Base-by-base conservation (phyloP, 1,139 yeast genomes). In the Suhomyces choctaworum region DNA sequence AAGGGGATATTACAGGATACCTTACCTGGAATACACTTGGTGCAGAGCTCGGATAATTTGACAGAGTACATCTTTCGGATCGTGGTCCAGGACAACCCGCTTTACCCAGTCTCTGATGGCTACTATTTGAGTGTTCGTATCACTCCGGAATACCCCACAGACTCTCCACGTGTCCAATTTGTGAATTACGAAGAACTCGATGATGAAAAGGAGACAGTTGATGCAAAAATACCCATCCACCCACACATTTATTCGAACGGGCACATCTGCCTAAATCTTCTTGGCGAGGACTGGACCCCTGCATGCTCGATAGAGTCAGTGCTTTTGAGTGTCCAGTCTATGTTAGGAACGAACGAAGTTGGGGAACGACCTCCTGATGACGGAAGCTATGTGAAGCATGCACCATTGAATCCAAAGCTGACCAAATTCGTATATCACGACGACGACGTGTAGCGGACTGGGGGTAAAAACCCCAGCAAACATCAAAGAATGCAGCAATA, bases 161-260 rank as follows among this genome's bases (percentile, higher is more conserved):
- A 67, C 16, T 72, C 82, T 2, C 92, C 90, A 0, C 72, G 71
- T 42, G 85, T 79, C 2, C 66, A 71, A 39, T 83, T 83, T 49
- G 46, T 70, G 14, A 45, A 58, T 19, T 36, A 46, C 24, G 42
- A 36, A 16, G 41, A 32, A 4, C 35, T 41, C 3, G 48, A 47
- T 1, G 52, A 40, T 3, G 58, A 54, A 3, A 39, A 29, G 9
- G 27, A 11, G 15, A n/a, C 31, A 2, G 31, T 25, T 2, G 37
- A 19, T 10, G 29, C 26, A n/a, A 29, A 24, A 22, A 67, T 81
- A 5, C 90, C 90, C 0, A 45, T 79, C 2, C 89, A 83, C 50
- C 90, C 90, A 0, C 90, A 83, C 50, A 67, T 83, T 2, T 83
- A 83, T 51, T 71, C 82, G 25, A 82, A 82, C 48, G 92, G 90